phyloP scores from a whole-genome alignment of 1,284 basidiomycete genomes.

The Phylloporus sp. region DNA sequence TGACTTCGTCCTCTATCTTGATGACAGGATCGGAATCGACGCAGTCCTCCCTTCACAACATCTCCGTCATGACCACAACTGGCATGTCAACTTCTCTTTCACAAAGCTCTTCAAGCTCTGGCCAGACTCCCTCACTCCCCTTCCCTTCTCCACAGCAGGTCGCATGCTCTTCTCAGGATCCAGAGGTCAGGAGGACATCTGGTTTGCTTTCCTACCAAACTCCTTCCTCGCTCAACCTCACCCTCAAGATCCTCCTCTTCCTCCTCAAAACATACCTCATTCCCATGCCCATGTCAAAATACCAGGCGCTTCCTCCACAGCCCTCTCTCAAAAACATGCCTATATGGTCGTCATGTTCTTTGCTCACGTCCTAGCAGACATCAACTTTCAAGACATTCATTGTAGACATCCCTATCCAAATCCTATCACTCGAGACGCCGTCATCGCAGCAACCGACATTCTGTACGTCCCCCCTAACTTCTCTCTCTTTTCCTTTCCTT shows the following conservation, averaged over 20 bases:
- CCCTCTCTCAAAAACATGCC: neutral
- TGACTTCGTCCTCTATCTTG: too few relatives aligned
- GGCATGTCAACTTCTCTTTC: too few relatives aligned
- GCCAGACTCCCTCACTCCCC: too few relatives aligned
- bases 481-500: too few relatives aligned
- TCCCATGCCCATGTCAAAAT: too few relatives aligned
- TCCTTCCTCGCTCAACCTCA: neutral
- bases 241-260: neutral
- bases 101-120: too few relatives aligned
- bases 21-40: too few relatives aligned
- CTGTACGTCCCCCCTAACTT: neutral
- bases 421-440: neutral
- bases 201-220: neutral
- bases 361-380: neutral
- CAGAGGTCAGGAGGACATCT: neutral
- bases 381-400: neutral
- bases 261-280: neutral
- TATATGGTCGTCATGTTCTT: neutral
- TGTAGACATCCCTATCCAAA: neutral
- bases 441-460: neutral
- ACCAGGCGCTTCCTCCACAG: neutral
- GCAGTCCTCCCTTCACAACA: too few relatives aligned
- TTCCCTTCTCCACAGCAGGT: neutral
- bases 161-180: neutral
- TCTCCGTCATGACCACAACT: too few relatives aligned